phyloP scores from a whole-genome alignment of 2,329 filamentous ascomycete species.

The Annulohypoxylon truncatum region DNA sequence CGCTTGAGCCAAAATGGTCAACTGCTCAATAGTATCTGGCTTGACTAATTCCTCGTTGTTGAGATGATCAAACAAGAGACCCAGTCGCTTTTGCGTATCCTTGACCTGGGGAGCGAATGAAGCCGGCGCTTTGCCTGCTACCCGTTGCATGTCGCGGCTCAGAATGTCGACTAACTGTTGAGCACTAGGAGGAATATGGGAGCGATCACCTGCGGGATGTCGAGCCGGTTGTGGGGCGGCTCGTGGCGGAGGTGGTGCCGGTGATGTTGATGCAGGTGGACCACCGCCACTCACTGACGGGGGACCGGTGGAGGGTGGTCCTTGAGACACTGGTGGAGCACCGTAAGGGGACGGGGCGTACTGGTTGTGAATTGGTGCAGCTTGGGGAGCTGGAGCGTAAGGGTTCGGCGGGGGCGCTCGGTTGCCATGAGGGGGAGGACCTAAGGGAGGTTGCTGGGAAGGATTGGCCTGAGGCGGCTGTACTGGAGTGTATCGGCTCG shows the following conservation, averaged over 20 bases:
- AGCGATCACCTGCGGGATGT: conserved; percentile 86
- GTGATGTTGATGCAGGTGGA: conserved; percentile 51
- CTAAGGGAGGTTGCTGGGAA: conserved; percentile 49
- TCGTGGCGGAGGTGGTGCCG: conserved; percentile 61
- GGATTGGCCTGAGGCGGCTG: conserved; percentile 67
- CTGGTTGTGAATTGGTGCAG: conserved; percentile 60
- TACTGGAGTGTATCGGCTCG: conserved; percentile 80
- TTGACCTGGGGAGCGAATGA: conserved; percentile 89
- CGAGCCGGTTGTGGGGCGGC: conserved; percentile 67
- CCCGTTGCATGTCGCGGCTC: conserved; percentile 85
- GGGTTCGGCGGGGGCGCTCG: conserved; percentile 61
- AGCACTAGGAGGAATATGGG: conserved; percentile 83
- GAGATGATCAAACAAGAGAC: conserved; percentile 94
- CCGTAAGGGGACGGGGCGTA: conserved; percentile 71
- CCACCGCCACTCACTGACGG: conserved; percentile 56
- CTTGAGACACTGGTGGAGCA: conserved; percentile 54
- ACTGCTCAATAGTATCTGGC: conserved; percentile 77
- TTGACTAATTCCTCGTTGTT: conserved; percentile 94
- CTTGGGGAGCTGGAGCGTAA: conserved; percentile 62
- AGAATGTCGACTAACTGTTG: conserved; percentile 85
- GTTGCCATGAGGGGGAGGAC: conserved; percentile 52
- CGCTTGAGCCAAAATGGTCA: conserved; percentile 73
- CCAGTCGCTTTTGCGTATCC: conserved; percentile 92
- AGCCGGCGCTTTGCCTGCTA: conserved; percentile 86
- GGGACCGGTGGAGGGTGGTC: conserved; percentile 54